Percentiles rank a stretch among this genome's conserved stretches.
phyloP scores from a whole-genome alignment of 2,329 filamentous ascomycete genomes.

The Coniella vitis region DNA sequence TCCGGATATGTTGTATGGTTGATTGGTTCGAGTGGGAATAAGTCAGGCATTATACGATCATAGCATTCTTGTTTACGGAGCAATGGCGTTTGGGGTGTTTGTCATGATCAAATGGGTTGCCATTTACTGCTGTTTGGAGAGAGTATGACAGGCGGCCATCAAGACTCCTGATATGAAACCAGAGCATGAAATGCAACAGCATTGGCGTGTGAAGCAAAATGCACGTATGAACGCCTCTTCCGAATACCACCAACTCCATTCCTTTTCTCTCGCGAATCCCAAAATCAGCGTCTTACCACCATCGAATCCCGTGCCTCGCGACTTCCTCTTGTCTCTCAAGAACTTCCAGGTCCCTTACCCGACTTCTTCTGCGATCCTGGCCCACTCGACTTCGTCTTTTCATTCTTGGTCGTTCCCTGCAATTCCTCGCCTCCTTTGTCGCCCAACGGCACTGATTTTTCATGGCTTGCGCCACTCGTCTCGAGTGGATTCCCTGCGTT shows the following conservation, averaged over 20 bases:
- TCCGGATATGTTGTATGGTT: constrained; percentile 41
- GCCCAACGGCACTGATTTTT: constrained; percentile 33
- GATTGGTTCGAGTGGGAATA: neutral
- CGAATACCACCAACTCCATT: neutral
- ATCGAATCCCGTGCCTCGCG: neutral
- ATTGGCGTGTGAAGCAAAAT: neutral
- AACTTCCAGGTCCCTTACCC: constrained; percentile 19
- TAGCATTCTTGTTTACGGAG: neutral
- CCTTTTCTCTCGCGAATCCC: neutral
- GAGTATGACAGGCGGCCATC: neutral
- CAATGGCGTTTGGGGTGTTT: constrained; percentile 4
- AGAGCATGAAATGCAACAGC: neutral
- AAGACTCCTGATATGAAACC: neutral
- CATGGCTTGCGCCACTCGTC: constrained; percentile 38
- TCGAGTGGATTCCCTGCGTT: constrained; percentile 30
- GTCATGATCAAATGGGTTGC: neutral
- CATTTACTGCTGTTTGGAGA: neutral
- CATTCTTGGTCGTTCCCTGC: constrained; percentile 24
- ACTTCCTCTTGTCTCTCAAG: constrained; percentile 3
- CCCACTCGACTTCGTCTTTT: constrained; percentile 29
- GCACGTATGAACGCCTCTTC: neutral
- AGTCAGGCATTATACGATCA: neutral
- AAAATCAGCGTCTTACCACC: neutral
- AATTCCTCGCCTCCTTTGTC: constrained; percentile 28
- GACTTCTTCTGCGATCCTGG: constrained; percentile 27